A percentile compares a stretch with the other conserved stretches of the same genome.
Evolutionary conservation across 371 early-diverging fungal species (phyloP).

Genomic region (Rhizomucor miehei): DNA sequence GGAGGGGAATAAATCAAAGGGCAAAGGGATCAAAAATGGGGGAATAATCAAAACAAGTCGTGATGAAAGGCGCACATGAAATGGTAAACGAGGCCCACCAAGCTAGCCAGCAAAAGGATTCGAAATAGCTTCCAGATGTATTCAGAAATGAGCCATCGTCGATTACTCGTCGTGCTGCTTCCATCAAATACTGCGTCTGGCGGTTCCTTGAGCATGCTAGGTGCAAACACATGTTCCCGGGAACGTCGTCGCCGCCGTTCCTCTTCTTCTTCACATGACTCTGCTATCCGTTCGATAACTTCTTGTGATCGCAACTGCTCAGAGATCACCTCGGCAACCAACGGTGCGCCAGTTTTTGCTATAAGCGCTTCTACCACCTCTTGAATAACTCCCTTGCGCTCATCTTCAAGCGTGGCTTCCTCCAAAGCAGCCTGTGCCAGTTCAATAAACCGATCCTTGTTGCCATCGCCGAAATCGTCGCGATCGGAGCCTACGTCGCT

Average conservation of each 20-base stretch:
- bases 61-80: conserved; percentile 23
- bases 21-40: too few species aligned
- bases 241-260: conserved; percentile 11
- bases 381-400: conserved; percentile 39
- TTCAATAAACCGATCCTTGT: conserved; percentile 44
- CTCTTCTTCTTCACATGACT: conserved; percentile 27
- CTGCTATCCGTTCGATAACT: conserved; percentile 41
- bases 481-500: conserved; percentile 4
- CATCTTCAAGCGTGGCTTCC: conserved; percentile 44
- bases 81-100: conserved; percentile 38
- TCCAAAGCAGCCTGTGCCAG: conserved; percentile 47
- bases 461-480: conserved; percentile 17
- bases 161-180: conserved; percentile 4
- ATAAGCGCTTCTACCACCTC: conserved; percentile 44
- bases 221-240: conserved; percentile 13
- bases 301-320: conserved; percentile 44
- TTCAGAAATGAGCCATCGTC: conserved; percentile 25
- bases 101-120: conserved; percentile 33
- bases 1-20: too few species aligned
- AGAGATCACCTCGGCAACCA: conserved; percentile 40
- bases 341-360: conserved; percentile 39
- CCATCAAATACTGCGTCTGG: conserved; percentile 8
- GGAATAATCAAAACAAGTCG: conserved; percentile 6
- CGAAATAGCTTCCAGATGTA: conserved; percentile 43
- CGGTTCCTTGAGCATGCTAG: conserved; percentile 16